Conservation (phyloP, 2,329 filamentous ascomycete species). For the Cercospora berteroae region DNA sequence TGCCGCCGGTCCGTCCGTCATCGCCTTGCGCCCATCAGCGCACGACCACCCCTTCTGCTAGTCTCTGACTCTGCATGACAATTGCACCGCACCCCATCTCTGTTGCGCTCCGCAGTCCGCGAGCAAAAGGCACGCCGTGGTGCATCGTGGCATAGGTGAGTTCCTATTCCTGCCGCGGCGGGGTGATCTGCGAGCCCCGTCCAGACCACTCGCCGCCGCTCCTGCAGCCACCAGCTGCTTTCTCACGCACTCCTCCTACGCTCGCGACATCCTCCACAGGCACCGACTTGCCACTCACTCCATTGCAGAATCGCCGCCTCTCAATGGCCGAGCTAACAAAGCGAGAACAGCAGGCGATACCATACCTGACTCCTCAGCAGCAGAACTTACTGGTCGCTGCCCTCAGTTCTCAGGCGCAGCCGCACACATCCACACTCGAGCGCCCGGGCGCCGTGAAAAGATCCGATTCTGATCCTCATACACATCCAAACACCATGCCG, state of each 20-base stretch:
- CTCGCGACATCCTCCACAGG: background rate
- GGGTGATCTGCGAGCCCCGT: background rate
- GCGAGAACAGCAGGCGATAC: slow-evolving; percentile 33
- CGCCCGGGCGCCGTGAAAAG: slow-evolving; percentile 4
- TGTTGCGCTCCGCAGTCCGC: background rate
- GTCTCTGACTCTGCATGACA: background rate
- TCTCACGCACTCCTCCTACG: background rate
- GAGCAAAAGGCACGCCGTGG: background rate
- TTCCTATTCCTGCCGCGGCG: background rate
- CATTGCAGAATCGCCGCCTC: background rate
- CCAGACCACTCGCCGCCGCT: background rate
- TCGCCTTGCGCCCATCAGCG: background rate
- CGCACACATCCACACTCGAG: slow-evolving; percentile 18
- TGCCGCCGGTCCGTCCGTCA: background rate
- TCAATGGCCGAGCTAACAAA: slow-evolving; percentile 23
- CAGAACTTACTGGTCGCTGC: slow-evolving; percentile 51
- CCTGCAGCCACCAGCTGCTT: slow-evolving; percentile 3
- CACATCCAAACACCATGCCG: slow-evolving; percentile 23
- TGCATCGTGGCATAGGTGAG: background rate
- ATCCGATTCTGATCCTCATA: slow-evolving; percentile 17
- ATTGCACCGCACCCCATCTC: background rate
- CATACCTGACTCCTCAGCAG: slow-evolving; percentile 45
- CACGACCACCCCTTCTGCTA: background rate
- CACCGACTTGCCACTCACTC: background rate
- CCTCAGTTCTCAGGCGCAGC: slow-evolving; percentile 43